These are phyloP conservation scores for Ophiognomonia clavigignenti-juglandacearum DNA, from an alignment of 2,329 filamentous ascomycete genomes.

Conservation along the genomic window DNA sequence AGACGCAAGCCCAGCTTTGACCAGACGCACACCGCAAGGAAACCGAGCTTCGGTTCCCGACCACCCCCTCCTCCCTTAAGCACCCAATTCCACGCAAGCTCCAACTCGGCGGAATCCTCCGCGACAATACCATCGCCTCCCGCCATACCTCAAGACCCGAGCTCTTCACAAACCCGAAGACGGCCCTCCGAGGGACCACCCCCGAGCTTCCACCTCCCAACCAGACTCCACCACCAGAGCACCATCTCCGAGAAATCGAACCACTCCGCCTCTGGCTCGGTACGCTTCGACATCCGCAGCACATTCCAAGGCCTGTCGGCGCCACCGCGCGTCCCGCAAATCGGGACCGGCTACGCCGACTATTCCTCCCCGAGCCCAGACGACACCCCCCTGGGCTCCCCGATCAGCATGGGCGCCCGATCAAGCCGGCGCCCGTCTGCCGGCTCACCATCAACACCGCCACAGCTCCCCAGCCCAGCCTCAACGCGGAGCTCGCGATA, in stretches of 20 bases:
- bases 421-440: background rate
- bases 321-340: slow-evolving; percentile 1
- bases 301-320: slow-evolving; percentile 4
- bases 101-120: background rate
- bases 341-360: background rate
- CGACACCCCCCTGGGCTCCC: background rate
- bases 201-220: slow-evolving; percentile 12
- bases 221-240: slow-evolving; percentile 4
- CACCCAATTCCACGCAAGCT: slow-evolving; percentile 1
- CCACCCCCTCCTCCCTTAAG: slow-evolving; percentile 3
- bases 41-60: background rate
- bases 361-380: background rate
- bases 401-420: background rate
- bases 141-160: background rate
- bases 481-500: no score
- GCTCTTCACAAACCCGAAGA: slow-evolving; percentile 2
- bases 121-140: background rate
- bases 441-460: background rate
- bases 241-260: background rate
- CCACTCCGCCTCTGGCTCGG: no score
- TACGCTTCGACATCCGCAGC: background rate
- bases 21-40: background rate
- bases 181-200: slow-evolving; percentile 4
- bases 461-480: background rate
- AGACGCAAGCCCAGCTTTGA: slow-evolving; percentile 6